Base-by-base conservation (phyloP, 176 grass and related monocot genomes). In the Oryza meyeriana region DNA sequence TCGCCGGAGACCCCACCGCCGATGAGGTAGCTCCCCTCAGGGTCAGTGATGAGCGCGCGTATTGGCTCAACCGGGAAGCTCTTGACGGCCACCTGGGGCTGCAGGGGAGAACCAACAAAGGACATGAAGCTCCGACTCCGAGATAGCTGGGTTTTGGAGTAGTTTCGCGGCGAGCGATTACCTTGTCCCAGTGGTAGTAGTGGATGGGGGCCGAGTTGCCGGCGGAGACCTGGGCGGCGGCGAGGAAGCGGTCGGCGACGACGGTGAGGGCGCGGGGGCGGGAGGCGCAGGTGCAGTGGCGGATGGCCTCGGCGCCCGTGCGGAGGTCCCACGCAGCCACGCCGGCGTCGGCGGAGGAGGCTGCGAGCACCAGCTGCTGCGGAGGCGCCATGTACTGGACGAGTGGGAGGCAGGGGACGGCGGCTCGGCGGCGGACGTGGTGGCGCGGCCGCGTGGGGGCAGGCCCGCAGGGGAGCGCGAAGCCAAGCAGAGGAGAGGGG, bases 101-200 rank as follows among this genome's bases (percentile, higher is more conserved):
- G 84, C 78, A 86, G 71, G 26, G 26, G 41, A 16, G n/a, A 13
- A 48, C 45, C 45, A 64, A 72, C 72, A 20, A 36, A 27, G 10
- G 75, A 63, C 75, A 45, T 42, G 20, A 33, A 68, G 11, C 12
- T 76, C 35, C 48, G 20, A 12, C 14, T 79, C 41, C 40, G 20
- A 36, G 32, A 45, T 59, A 85, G 47, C n/a, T n/a, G 14, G 45
- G 18, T 17, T 58, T 66, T 5, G 67, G 18, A 36, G 24, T 64
- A 5, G 34, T 68, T 30, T 88, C 38, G 32, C 20, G 48, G 35
- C 22, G 32, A 27, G 14, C 34, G 25, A 65, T 22, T 74, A 83
- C 90, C 93, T 93, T 98, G 79, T 93, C 96, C 90, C 90, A 98
- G 36, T 88, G 82, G 88, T 90, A 93, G 85, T 86, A 98, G 58